Conservation (phyloP, 1,284 basidiomycete species). For the Apiotrichum mycotoxinovorans region DNA sequence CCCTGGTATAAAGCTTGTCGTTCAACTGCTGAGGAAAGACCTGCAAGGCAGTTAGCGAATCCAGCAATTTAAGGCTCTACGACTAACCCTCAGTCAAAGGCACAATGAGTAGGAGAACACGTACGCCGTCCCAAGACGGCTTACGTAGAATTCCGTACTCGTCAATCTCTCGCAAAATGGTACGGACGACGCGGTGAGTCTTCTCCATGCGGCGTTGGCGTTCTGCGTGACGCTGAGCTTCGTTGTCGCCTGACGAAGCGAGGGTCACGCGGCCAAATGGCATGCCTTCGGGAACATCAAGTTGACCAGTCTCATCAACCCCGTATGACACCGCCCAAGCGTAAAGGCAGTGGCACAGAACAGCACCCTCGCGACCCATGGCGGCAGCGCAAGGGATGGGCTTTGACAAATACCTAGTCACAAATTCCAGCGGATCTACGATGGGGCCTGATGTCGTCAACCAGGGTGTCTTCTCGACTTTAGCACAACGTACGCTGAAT, state of each 20-base stretch:
- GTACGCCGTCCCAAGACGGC: conserved; percentile 79
- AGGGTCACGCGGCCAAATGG: conserved; percentile 23
- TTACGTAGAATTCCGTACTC: conserved; percentile 70
- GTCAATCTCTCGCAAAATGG: conserved; percentile 73
- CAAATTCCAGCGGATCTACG: conserved; percentile 64
- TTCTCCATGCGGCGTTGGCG: conserved; percentile 50
- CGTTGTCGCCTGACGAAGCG: conserved; percentile 20
- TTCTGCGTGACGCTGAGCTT: conserved; percentile 47
- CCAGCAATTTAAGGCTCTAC: conserved; percentile 8
- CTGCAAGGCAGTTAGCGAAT: conserved; percentile 16
- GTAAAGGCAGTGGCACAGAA: conserved; percentile 58
- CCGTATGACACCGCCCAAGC: conserved; percentile 84
- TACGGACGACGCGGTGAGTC: conserved; percentile 61
- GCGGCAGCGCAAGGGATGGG: conserved; percentile 55
- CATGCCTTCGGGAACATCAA: conserved; percentile 34
- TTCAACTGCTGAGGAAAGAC: conserved; percentile 58
- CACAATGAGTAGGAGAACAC: conserved; percentile 68
- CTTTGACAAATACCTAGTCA: conserved; percentile 55
- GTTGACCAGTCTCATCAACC: conserved; percentile 66
- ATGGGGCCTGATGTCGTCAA: conserved; percentile 44
- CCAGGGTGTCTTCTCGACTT: neutral
- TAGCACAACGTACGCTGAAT: conserved; percentile 64
- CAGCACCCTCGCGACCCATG: conserved; percentile 55
- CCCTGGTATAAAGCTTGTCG: conserved; percentile 61
- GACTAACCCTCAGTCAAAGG: conserved; percentile 73